Evolutionary conservation across 306 rosid genomes (phyloP).

Genomic region (Datisca glomerata): DNA sequence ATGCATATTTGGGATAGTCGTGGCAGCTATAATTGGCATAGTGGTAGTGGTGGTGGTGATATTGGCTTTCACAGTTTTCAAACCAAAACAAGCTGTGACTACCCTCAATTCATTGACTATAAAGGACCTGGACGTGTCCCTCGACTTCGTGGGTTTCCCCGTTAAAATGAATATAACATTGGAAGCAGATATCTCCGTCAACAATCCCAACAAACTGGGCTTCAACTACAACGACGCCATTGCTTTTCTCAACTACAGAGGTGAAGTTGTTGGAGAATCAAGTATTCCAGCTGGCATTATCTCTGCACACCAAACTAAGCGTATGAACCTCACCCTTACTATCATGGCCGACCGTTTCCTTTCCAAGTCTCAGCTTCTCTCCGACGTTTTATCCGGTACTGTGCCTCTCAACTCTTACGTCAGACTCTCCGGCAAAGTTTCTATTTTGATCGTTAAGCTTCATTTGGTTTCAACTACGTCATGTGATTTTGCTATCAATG

Average conservation of each 20-base stretch:
- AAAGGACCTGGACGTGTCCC: constrained; percentile 15
- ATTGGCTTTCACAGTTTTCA: constrained; percentile 39
- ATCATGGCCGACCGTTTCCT: constrained; percentile 42
- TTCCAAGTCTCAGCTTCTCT: constrained; percentile 7
- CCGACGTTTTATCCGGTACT: constrained; percentile 23
- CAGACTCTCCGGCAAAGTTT: constrained; percentile 23
- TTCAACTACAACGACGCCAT: constrained; percentile 22
- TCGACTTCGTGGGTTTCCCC: constrained; percentile 1
- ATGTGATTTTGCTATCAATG: constrained; percentile 31
- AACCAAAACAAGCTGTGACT: constrained; percentile 18
- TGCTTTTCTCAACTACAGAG: constrained; percentile 40
- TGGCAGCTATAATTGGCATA: background rate
- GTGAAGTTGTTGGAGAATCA: constrained; percentile 39
- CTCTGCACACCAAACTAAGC: constrained; percentile 10
- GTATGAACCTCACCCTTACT: constrained; percentile 28
- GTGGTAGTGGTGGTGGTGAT: constrained; percentile 2
- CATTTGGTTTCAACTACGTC: constrained; percentile 20
- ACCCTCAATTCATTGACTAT: constrained; percentile 18
- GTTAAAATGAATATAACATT: constrained; percentile 33
- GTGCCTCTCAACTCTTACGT: constrained; percentile 27
- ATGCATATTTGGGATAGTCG: too few relatives aligned
- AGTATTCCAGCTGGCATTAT: constrained; percentile 26
- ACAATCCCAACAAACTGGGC: constrained; percentile 37
- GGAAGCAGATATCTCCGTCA: constrained; percentile 19
- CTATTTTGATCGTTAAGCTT: constrained; percentile 23